Evolutionary conservation across 345 rosid species (phyloP).

Genomic region (Heritiera fomes): DNA sequence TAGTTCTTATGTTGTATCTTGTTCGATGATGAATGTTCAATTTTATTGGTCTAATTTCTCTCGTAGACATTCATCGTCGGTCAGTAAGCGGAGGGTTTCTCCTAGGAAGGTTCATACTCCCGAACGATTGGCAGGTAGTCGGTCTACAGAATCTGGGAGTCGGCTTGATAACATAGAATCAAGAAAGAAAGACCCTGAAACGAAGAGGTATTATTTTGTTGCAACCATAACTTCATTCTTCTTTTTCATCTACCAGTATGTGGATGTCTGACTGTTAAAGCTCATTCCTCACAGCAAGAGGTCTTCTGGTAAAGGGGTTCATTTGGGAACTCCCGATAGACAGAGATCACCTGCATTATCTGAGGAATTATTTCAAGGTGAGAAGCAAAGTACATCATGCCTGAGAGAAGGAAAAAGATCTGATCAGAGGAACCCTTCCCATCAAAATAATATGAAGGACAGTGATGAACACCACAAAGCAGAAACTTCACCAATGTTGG

Average conservation of each 20-base stretch:
- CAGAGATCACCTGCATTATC: constrained; percentile 40
- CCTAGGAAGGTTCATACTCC: constrained; percentile 29
- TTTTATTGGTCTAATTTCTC: not conserved
- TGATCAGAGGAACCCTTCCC: constrained; percentile 38
- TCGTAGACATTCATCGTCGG: constrained; percentile 31
- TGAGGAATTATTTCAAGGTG: constrained; percentile 31
- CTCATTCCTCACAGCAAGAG: constrained; percentile 54
- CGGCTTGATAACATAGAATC: constrained; percentile 30
- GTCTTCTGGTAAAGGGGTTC: constrained; percentile 35
- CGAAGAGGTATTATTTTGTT: constrained; percentile 45
- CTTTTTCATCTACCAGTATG: constrained; percentile 10
- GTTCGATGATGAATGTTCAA: constrained; percentile 9
- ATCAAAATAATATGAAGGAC: constrained; percentile 36
- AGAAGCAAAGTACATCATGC: constrained; percentile 25
- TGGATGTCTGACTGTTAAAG: constrained; percentile 20
- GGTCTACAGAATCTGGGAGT: constrained; percentile 29
- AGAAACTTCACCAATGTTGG: constrained; percentile 31
- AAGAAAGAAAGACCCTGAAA: constrained; percentile 42
- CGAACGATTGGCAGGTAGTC: constrained; percentile 29
- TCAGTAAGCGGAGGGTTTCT: constrained; percentile 39
- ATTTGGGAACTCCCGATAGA: constrained; percentile 38
- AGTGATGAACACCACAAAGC: constrained; percentile 27
- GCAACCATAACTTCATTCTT: not conserved
- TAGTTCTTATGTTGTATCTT: constrained; percentile 10
- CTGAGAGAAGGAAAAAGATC: constrained; percentile 33